Conservation (phyloP, 2,329 filamentous ascomycete species). For the Scedosporium aurantiacum region DNA sequence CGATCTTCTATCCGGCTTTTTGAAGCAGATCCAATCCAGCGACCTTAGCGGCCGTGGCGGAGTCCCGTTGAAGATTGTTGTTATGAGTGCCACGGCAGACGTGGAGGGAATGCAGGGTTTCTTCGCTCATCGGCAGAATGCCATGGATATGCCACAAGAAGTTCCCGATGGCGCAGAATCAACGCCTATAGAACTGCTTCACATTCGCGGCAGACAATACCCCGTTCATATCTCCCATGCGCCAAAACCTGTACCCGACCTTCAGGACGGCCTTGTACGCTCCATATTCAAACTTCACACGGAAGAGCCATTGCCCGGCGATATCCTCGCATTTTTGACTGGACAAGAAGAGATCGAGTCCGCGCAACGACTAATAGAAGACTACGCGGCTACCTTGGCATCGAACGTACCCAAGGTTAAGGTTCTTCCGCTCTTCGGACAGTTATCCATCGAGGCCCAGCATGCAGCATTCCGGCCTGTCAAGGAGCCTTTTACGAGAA, state of each 20-base stretch:
- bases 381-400: slow-evolving; percentile 62
- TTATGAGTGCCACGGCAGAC: slow-evolving; percentile 97
- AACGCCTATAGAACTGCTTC: slow-evolving; percentile 31
- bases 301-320: slow-evolving; percentile 82
- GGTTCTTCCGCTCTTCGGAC: slow-evolving; percentile 77
- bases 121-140: slow-evolving; percentile 40
- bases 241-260: slow-evolving; percentile 62
- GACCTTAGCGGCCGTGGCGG: slow-evolving; percentile 56
- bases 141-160: not conserved
- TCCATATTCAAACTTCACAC: slow-evolving; percentile 78
- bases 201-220: slow-evolving; percentile 78
- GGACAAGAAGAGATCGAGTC: slow-evolving; percentile 89
- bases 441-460: slow-evolving; percentile 76
- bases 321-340: slow-evolving; percentile 83
- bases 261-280: slow-evolving; percentile 71
- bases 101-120: slow-evolving; percentile 68
- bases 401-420: slow-evolving; percentile 62
- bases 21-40: slow-evolving; percentile 62
- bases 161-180: not conserved
- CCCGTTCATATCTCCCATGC: slow-evolving; percentile 73
- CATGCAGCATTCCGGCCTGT: slow-evolving; percentile 74
- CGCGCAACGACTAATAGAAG: slow-evolving; percentile 68
- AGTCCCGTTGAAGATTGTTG: slow-evolving; percentile 70
- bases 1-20: slow-evolving; percentile 78
- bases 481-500: slow-evolving; percentile 61